Percentiles rank a stretch among this genome's conserved stretches.
Evolutionary conservation across 192 early-diverging fungal species (phyloP).

Genomic region (Dissophora globulifera): DNA sequence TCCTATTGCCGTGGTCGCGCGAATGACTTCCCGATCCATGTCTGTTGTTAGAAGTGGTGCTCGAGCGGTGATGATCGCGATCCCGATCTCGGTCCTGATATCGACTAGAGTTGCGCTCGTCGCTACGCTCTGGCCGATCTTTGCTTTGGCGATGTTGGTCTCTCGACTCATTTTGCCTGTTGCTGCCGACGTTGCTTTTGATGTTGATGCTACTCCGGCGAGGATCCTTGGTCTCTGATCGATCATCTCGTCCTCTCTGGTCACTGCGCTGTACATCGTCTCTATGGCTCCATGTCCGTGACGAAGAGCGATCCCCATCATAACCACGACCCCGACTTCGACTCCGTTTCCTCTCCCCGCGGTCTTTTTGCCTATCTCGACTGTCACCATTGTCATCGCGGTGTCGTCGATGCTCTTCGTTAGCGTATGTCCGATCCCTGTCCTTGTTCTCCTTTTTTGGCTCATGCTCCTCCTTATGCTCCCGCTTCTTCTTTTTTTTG

Average conservation of each 20-base stretch:
- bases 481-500: too few relatives aligned
- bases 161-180: too few relatives aligned
- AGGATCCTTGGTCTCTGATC: neutral
- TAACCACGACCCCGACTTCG: slow-evolving; percentile 6
- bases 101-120: neutral
- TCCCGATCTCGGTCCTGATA: neutral
- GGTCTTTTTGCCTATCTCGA: slow-evolving; percentile 24
- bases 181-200: neutral
- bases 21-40: neutral
- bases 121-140: too few relatives aligned
- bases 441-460: too few relatives aligned
- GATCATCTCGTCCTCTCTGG: neutral
- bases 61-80: slow-evolving; percentile 1
- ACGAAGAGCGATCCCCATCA: too few relatives aligned
- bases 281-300: neutral
- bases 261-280: neutral
- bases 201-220: neutral
- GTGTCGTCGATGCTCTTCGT: too few relatives aligned
- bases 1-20: neutral
- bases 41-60: neutral
- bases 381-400: slow-evolving; percentile 6
- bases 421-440: neutral
- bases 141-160: too few relatives aligned
- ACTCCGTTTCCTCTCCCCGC: slow-evolving; percentile 9
- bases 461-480: too few relatives aligned